Conservation (phyloP, 495 filamentous ascomycete species). For the Talaromyces wortmannii region DNA sequence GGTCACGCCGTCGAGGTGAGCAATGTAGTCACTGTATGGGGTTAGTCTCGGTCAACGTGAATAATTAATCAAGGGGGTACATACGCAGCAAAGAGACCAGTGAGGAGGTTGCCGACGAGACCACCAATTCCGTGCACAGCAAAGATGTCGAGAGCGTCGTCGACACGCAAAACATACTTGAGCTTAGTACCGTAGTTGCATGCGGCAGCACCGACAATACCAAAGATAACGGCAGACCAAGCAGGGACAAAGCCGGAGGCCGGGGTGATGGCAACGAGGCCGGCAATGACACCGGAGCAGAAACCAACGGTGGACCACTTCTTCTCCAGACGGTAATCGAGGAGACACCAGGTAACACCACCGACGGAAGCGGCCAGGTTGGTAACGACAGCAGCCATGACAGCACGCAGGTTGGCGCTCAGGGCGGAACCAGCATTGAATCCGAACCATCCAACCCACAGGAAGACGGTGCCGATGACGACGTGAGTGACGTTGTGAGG, state of each 20-base stretch:
- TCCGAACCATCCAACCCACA: slow-evolving; percentile 99
- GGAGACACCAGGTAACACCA: slow-evolving; percentile 90
- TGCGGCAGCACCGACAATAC: slow-evolving; percentile 71
- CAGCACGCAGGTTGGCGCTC: slow-evolving; percentile 74
- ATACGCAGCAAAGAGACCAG: slow-evolving; percentile 86
- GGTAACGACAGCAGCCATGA: slow-evolving; percentile 52
- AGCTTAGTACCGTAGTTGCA: slow-evolving; percentile 97
- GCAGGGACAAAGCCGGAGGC: slow-evolving; percentile 86
- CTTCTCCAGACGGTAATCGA: slow-evolving; percentile 88
- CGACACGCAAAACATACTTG: slow-evolving; percentile 80
- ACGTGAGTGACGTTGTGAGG: slow-evolving; percentile 98
- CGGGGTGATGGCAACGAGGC: slow-evolving; percentile 89
- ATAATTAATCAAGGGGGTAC: no score
- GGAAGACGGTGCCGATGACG: slow-evolving; percentile 93
- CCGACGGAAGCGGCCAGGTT: slow-evolving; percentile 57
- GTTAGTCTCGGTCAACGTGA: no score
- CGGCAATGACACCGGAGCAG: slow-evolving; percentile 90
- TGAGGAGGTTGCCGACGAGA: slow-evolving; percentile 81
- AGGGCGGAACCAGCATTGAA: slow-evolving; percentile 97
- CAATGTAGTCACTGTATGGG: slow-evolving; percentile 66
- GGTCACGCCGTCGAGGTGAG: slow-evolving; percentile 72
- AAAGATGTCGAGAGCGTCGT: slow-evolving; percentile 92
- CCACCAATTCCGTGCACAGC: slow-evolving; percentile 88
- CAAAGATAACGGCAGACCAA: slow-evolving; percentile 89
- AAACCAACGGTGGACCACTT: slow-evolving; percentile 98